A percentile compares a stretch with the other conserved stretches of the same genome.
Evolutionary conservation across 129 eudicot genomes (phyloP).

Genomic region (Flaveria bidentis): DNA sequence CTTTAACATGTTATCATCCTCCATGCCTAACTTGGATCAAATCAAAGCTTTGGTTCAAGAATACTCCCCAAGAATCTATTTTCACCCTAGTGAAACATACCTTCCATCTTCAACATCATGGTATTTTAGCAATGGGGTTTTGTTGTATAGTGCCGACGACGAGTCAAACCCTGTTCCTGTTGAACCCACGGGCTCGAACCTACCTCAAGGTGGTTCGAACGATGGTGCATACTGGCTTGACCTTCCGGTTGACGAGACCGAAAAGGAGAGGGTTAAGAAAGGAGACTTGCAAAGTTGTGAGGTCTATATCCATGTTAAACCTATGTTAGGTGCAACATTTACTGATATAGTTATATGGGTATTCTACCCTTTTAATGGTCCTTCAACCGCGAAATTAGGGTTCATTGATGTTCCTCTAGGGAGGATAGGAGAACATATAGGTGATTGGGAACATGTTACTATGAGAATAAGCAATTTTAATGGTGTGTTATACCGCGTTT

Average conservation of each 20-base stretch:
- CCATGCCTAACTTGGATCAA: slow-evolving; percentile 45
- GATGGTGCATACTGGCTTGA: slow-evolving; percentile 53
- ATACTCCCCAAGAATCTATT: slow-evolving; percentile 45
- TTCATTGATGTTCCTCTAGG: slow-evolving; percentile 45
- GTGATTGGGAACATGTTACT: slow-evolving; percentile 55
- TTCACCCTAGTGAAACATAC: slow-evolving; percentile 51
- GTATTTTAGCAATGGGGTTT: slow-evolving; percentile 47
- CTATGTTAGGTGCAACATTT: slow-evolving; percentile 54
- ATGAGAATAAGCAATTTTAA: slow-evolving; percentile 49
- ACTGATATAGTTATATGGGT: slow-evolving; percentile 47
- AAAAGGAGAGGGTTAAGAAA: slow-evolving; percentile 38
- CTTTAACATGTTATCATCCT: slow-evolving; percentile 30
- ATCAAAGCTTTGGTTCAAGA: slow-evolving; percentile 35
- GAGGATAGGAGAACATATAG: slow-evolving; percentile 49
- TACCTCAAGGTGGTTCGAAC: slow-evolving; percentile 52
- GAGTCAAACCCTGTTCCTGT: slow-evolving; percentile 40
- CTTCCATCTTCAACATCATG: slow-evolving; percentile 46
- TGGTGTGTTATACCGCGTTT: slow-evolving; percentile 42
- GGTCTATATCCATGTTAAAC: slow-evolving; percentile 49
- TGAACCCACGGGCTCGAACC: slow-evolving; percentile 36
- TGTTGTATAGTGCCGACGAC: slow-evolving; percentile 34
- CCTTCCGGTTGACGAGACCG: slow-evolving; percentile 38
- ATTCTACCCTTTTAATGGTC: slow-evolving; percentile 51
- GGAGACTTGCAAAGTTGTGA: slow-evolving; percentile 43
- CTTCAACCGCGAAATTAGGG: slow-evolving; percentile 48